Conservation (phyloP, 2,329 filamentous ascomycete species). For the Fusarium sp. region DNA sequence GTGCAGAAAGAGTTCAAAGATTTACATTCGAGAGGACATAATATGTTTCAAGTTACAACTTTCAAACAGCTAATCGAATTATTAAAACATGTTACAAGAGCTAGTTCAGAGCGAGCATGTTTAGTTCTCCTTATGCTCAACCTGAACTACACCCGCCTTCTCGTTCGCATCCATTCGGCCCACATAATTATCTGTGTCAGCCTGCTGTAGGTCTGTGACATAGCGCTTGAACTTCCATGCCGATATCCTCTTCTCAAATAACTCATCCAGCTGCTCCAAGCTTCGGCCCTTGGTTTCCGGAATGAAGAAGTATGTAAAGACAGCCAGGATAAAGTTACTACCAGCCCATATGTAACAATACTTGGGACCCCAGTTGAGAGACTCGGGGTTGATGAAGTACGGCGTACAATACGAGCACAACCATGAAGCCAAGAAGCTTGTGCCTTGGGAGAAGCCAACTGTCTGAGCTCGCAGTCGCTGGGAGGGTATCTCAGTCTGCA, state of each 20-base stretch:
- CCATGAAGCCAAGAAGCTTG: neutral
- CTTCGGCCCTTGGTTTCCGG: neutral
- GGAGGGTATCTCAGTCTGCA: neutral
- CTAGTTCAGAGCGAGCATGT: too few relatives aligned
- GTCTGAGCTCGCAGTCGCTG: neutral
- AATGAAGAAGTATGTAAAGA: neutral
- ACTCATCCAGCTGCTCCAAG: neutral
- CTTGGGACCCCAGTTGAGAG: neutral
- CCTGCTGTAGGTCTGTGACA: neutral
- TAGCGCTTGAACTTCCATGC: neutral
- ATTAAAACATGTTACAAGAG: fast-evolving
- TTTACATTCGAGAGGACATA: too few relatives aligned
- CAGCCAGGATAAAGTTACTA: neutral
- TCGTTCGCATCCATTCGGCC: neutral
- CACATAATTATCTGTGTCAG: neutral
- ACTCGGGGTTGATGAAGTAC: neutral
- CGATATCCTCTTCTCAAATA: neutral
- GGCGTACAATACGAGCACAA: neutral
- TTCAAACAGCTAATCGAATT: fast-evolving
- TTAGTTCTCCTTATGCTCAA: neutral
- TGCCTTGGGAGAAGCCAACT: neutral
- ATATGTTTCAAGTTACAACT: too few relatives aligned
- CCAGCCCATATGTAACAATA: neutral
- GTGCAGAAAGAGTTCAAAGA: too few relatives aligned
- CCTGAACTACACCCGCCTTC: neutral